These are phyloP conservation scores for Ogataea nonfermentans DNA, from an alignment of 805 yeast species.

Conservation along the genomic window DNA sequence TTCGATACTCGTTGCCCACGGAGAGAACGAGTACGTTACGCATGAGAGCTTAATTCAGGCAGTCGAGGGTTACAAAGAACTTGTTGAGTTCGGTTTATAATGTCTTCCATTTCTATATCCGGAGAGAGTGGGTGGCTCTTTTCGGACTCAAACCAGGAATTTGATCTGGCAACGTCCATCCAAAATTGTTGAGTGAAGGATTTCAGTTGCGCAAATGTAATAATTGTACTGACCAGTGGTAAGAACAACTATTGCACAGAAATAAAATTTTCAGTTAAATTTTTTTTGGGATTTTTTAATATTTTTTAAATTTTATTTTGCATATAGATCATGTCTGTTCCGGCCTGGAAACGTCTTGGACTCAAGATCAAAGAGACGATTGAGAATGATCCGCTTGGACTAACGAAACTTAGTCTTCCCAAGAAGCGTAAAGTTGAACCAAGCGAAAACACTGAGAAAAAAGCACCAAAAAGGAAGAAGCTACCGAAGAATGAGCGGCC, in stretches of 20 bases:
- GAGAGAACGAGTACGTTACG: slow-evolving; percentile 52
- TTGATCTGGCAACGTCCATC: slow-evolving; percentile 24
- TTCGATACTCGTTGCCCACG: slow-evolving; percentile 58
- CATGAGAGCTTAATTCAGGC: slow-evolving; percentile 46
- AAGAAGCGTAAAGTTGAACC: slow-evolving; percentile 28
- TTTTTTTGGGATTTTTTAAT: not conserved
- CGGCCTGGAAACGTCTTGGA: slow-evolving; percentile 85
- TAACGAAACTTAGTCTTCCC: slow-evolving; percentile 44
- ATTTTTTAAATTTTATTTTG: slow-evolving; percentile 3
- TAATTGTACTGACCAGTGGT: not conserved
- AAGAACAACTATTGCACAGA: not conserved
- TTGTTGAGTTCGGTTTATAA: slow-evolving; percentile 31
- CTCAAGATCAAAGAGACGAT: slow-evolving; percentile 53
- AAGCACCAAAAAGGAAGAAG: slow-evolving; percentile 69
- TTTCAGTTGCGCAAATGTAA: slow-evolving; percentile 6
- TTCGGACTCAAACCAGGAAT: slow-evolving; percentile 34
- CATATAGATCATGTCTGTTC: slow-evolving; percentile 37
- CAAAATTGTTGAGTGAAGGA: slow-evolving; percentile 9
- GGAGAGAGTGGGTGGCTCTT: slow-evolving; percentile 22
- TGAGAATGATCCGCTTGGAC: slow-evolving; percentile 44
- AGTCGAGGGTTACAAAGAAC: slow-evolving; percentile 50
- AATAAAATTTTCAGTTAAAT: slow-evolving; percentile 1
- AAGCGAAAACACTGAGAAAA: slow-evolving; percentile 37
- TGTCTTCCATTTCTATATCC: slow-evolving; percentile 34
- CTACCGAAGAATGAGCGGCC: slow-evolving; percentile 64